phyloP scores from a whole-genome alignment of 805 yeast species.

The Candida peoriensis region DNA sequence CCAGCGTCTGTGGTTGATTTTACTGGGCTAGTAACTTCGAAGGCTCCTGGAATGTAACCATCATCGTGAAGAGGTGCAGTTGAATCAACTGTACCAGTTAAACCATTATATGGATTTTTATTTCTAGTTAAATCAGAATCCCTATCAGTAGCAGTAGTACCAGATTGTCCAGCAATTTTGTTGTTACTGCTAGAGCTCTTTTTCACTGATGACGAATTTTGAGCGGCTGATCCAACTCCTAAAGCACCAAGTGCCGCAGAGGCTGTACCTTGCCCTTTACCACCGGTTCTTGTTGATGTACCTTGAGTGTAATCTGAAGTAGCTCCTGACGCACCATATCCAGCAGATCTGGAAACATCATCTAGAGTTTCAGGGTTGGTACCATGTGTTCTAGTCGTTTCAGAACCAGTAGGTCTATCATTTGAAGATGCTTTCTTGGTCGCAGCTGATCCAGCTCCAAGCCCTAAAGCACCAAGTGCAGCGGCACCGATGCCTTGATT shows the following conservation, averaged over 20 bases:
- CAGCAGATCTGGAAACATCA: constrained; percentile 2
- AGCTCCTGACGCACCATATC: constrained; percentile 3
- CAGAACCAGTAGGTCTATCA: too few relatives aligned
- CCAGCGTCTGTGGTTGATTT: background rate
- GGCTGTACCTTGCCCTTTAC: background rate
- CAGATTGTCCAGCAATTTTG: constrained; percentile 3
- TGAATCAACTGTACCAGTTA: background rate
- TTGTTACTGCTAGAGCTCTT: background rate
- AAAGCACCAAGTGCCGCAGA: background rate
- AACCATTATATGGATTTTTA: background rate
- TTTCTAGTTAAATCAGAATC: background rate
- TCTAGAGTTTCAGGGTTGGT: background rate
- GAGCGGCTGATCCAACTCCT: background rate
- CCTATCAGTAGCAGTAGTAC: background rate
- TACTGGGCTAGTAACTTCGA: background rate
- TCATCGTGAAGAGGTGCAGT: background rate
- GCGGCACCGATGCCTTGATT: constrained; percentile 1
- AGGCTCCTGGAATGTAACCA: background rate
- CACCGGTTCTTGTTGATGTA: constrained; percentile 8
- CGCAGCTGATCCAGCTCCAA: background rate
- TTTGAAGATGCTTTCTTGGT: background rate
- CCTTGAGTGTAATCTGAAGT: background rate
- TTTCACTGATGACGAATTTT: background rate
- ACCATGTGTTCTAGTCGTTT: background rate
- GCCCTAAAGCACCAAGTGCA: constrained; percentile 2